Base-by-base conservation (phyloP, 768 basidiomycete genomes). In the Cantharellus anzutake region DNA sequence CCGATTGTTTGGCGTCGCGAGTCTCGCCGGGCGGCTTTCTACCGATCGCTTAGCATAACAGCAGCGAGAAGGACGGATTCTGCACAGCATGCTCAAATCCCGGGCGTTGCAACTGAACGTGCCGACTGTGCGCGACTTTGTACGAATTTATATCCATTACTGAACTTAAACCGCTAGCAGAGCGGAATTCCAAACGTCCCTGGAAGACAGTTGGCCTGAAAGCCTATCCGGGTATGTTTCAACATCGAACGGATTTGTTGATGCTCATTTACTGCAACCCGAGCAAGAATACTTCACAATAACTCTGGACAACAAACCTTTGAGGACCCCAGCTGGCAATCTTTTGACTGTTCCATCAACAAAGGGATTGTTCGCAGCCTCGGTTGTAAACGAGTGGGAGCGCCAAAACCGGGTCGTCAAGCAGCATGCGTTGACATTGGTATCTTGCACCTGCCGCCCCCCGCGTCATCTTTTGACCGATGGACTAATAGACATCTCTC, bases 301-400 rank as follows among this genome's bases (percentile, higher is more conserved):
- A 39, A 87, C 82, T 3, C 75, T 97, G 57, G 93, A 96, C 73
- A 78, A 78, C 64, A 80, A 89, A 41, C 74, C 86, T 0, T 75
- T 99, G 60, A 94, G 88, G 70, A 98, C 94, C 7, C 91, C 93
- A 0, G 77, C 74, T 0, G 93, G 93, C n/a, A 80, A 83, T 51
- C 76, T 75, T 2, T 71, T 99, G 39, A 67, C 82, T 41, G 65
- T 98, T 11, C 92, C 92, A 0, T 70, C 72, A 55, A 73, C 78
- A 62, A 88, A 87, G 67, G 68, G 76, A 48, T 71, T 93, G 38
- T 75, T 86, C 29, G 91, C 93, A 1, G 75, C 87, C 1, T 76
- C 96, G 60, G 82, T 98, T 65, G 96, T 92, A 20, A 78, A 86
- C 60, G 96, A 99, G 73, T 99, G 96, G 96, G 92, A 99, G 66